phyloP scores from a whole-genome alignment of 108 stramenopile species.

The Phaeodactylum tricornutum region DNA sequence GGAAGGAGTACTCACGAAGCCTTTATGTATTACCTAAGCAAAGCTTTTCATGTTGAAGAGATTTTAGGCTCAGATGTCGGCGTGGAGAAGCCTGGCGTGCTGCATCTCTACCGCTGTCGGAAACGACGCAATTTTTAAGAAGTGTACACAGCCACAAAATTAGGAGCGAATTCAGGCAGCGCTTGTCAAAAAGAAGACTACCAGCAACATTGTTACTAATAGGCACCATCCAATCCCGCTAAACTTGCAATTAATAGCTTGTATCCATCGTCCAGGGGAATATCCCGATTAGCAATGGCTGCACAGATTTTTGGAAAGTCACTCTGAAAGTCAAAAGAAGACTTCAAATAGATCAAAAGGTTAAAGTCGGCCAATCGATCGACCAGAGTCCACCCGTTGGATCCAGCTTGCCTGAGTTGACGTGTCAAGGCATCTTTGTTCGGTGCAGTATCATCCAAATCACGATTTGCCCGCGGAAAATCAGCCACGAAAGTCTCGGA shows the following conservation, averaged over 20 bases:
- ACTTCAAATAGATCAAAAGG: conserved; percentile 75
- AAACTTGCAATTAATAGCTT: conserved; percentile 79
- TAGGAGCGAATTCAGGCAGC: no score
- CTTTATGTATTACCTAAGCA: no score
- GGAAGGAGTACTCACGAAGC: conserved; percentile 7
- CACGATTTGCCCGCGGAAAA: conserved; percentile 86
- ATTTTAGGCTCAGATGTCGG: no score
- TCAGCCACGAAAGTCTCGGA: conserved; percentile 70
- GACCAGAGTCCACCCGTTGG: conserved; percentile 83
- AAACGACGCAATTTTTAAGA: no score
- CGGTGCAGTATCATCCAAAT: conserved; percentile 52
- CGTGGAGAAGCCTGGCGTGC: no score
- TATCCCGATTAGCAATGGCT: conserved; percentile 63
- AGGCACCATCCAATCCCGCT: conserved; percentile 52
- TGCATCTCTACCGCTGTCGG: no score
- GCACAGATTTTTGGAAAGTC: conserved; percentile 82
- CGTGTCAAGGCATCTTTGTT: conserved; percentile 79
- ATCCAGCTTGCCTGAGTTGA: conserved; percentile 78
- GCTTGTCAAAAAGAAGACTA: no score
- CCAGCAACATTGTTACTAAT: conserved; percentile 2
- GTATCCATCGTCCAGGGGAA: conserved; percentile 88
- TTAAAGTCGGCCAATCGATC: conserved; percentile 92
- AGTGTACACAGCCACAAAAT: no score
- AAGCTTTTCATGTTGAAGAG: no score
- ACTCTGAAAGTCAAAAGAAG: conserved; percentile 64